phyloP scores from a whole-genome alignment of 2,329 filamentous ascomycete genomes.

The Paecilomyces formosus region DNA sequence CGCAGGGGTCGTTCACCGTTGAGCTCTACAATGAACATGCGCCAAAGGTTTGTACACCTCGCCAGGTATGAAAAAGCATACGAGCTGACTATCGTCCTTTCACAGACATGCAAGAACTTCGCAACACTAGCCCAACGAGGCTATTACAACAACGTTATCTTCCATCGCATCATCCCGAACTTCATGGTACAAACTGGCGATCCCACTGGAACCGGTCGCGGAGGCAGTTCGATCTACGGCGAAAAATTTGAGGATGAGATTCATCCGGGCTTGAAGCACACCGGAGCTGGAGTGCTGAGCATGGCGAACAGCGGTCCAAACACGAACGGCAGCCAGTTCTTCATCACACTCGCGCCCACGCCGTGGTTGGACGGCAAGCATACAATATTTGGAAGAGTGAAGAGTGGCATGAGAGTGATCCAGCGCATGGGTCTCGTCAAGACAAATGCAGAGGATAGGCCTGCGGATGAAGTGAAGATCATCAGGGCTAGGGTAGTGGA shows the following conservation, averaged over 20 bases:
- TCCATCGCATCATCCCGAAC: slow-evolving; percentile 90
- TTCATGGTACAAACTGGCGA: slow-evolving; percentile 98
- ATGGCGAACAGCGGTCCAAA: slow-evolving; percentile 95
- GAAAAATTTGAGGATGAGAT: slow-evolving; percentile 95
- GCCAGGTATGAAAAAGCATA: neutral
- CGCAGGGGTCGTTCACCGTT: slow-evolving; percentile 70
- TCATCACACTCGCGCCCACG: slow-evolving; percentile 86
- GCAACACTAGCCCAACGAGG: slow-evolving; percentile 67
- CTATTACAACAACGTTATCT: slow-evolving; percentile 80
- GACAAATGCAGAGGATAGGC: slow-evolving; percentile 73
- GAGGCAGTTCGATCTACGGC: slow-evolving; percentile 83
- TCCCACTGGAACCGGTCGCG: slow-evolving; percentile 85
- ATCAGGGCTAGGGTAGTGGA: slow-evolving; percentile 64
- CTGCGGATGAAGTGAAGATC: slow-evolving; percentile 75
- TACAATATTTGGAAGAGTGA: slow-evolving; percentile 90
- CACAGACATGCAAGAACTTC: slow-evolving; percentile 78
- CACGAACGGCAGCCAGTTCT: slow-evolving; percentile 94
- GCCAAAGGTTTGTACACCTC: slow-evolving; percentile 48
- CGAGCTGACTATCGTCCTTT: slow-evolving; percentile 9
- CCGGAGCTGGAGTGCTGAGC: slow-evolving; percentile 82
- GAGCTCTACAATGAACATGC: slow-evolving; percentile 90
- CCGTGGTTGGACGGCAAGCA: slow-evolving; percentile 97
- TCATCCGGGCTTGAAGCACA: slow-evolving; percentile 69
- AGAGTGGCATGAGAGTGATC: slow-evolving; percentile 72
- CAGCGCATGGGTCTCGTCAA: slow-evolving; percentile 82